Base-by-base conservation (phyloP, 2,329 filamentous ascomycete genomes). In the Fusarium dlaminii region DNA sequence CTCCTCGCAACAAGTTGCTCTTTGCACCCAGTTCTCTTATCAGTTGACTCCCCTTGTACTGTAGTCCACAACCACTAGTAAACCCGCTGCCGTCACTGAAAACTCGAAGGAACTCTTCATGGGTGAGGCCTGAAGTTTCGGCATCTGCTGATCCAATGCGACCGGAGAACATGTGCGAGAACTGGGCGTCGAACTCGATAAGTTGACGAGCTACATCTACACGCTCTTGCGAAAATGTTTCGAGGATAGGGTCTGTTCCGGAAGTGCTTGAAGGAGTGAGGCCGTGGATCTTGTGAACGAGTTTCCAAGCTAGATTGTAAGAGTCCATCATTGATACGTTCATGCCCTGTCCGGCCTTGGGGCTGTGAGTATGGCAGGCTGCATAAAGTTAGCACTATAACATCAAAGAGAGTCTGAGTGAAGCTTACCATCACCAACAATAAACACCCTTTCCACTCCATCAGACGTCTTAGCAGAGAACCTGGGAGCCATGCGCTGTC, bases 261-360 rank as follows among this genome's bases (percentile, higher is more conserved):
- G 36, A 5, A 18, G 14, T 2, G 6, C 3, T 32, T 1, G 13
- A 2, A 8, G 62, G 66, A 2, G 66, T 63, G 0, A 69, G n/a
- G 5, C 66, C 49, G 6, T 69, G 48, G 4, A 69, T 43, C 12
- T 20, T 69, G 17, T 69, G 66, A 0, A 63, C 37, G 5, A 69
- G 64, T 13, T 69, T 69, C 66, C 66, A 69, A 8, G 66, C 65
- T 2, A 69, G 32, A 9, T 69, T 69, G 22, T 63, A 69, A 1
- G 66, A 69, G 13, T 69, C 66, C 66, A 69, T 69, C 66, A 69
- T 69, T 0, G 66, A 69, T 4, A 69, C 66, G 6, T 69, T 69
- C 66, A 69, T 69, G 7, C 66, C 66, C 12, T 69, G 66, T 1
- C 66, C 66, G 3, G 66, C 66, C n/a, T 69, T 69, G 0, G 66